phyloP scores from a whole-genome alignment of 148 eudicot genomes.

The Rhododendron vialii region DNA sequence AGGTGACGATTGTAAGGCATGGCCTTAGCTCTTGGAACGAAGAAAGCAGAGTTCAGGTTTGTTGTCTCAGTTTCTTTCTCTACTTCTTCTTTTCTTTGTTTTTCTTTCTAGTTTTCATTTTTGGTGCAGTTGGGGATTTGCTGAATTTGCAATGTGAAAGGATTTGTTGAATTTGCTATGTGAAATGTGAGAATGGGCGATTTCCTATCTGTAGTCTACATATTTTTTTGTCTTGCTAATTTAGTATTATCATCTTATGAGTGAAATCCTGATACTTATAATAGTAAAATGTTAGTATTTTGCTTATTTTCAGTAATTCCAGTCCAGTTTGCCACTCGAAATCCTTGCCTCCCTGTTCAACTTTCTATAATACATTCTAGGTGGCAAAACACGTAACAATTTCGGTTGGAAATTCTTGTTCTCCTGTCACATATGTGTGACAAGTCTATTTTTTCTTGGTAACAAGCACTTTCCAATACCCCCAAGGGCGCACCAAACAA shows the following conservation, averaged over 20 bases:
- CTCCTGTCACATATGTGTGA: background rate
- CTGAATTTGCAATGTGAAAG: too few species aligned
- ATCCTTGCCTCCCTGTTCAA: background rate
- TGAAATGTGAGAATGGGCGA: background rate
- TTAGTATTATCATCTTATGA: background rate
- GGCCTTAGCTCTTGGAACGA: slow-evolving; percentile 76
- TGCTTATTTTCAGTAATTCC: background rate
- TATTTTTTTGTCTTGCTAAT: background rate
- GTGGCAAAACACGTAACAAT: background rate
- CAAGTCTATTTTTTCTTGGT: background rate
- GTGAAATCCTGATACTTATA: background rate
- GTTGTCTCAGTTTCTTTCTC: background rate
- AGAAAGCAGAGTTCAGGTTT: slow-evolving; percentile 70
- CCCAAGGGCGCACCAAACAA: background rate
- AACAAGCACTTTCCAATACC: background rate
- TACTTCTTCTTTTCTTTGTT: background rate
- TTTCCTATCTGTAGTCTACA: background rate
- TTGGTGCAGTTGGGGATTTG: background rate
- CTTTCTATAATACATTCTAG: background rate
- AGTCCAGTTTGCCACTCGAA: background rate
- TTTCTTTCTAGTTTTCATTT: background rate
- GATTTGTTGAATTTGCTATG: background rate
- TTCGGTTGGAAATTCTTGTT: background rate
- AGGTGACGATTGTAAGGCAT: slow-evolving; percentile 65
- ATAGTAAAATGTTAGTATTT: background rate